Evolutionary conservation across 2,329 filamentous ascomycete genomes (phyloP), one percentile per base, ranked within the genome.

Genomic region (Karstenula rhodostoma): DNA sequence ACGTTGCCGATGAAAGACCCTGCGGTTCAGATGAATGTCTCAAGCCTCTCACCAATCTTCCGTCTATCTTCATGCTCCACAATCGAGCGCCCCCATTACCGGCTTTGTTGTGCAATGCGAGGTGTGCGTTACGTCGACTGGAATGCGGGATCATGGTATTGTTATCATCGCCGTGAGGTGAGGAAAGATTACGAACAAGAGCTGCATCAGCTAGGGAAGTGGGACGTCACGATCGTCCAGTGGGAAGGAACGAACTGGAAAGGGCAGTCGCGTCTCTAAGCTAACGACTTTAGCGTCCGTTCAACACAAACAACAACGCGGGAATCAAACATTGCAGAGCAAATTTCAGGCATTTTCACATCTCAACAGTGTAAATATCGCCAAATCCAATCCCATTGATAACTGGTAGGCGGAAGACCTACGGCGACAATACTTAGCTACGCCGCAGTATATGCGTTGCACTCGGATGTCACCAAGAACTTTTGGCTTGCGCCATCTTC

Each of bases 21-120:
- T 50, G 1, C n/a, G 29, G 29, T 37, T 23, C 48, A 32, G 29
- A 50, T 35, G 32, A 22, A 17, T 50, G 48, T 50, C 48, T 50
- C 47, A 8, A 35, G 47, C 5, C 27, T 50, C 29, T 50, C 5
- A 25, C 17, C 27, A 49, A 49, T 33, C n/a, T 33, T 19, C n/a
- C 10, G 47, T 9, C 7, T 19, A 22, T 10, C 29, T n/a, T 22
- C 29, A 50, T 7, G 12, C n/a, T 22, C 48, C 29, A 32, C 46
- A 22, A 4, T 19, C 22, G 9, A 22, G n/a, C n/a, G 29, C 29
- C 48, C 32, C 29, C 29, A 50, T n/a, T 10, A 7, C 37, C 29
- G 3, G 19, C 15, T 10, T 37, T 10, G 4, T n/a, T 9, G 3
- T 50, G 48, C n/a, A 27, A 37, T 35, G n/a, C 29, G 48, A 50